Evolutionary conservation across 495 filamentous ascomycete species (phyloP).

Genomic region (Bombardia bombarda): DNA sequence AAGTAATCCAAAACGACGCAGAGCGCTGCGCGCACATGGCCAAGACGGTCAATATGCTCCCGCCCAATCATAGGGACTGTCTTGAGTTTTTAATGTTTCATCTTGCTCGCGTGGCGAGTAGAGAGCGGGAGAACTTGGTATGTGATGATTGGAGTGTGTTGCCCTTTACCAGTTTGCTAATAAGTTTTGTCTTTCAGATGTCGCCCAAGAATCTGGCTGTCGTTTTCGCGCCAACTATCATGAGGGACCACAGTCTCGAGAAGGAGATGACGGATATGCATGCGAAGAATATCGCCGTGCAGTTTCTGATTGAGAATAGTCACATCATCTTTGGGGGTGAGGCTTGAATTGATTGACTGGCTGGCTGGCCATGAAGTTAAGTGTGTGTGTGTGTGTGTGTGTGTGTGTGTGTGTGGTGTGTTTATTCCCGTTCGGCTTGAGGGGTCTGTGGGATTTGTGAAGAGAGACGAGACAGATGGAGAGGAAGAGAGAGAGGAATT

Average conservation of each 20-base stretch:
- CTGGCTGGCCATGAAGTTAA: too few species aligned
- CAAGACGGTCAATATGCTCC: conserved; percentile 65
- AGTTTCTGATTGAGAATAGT: conserved; percentile 83
- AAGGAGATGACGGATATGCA: conserved; percentile 96
- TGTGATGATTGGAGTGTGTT: conserved; percentile 11
- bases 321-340: conserved; percentile 59
- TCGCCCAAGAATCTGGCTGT: conserved; percentile 90
- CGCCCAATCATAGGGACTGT: conserved; percentile 73
- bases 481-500: too few species aligned
- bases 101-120: conserved; percentile 75
- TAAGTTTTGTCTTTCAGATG: conserved; percentile 49
- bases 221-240: conserved; percentile 96
- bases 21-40: conserved; percentile 62
- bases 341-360: conserved; percentile 2
- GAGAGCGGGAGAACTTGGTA: conserved; percentile 72
- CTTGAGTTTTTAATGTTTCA: conserved; percentile 95
- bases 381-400: too few species aligned
- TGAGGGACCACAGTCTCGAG: conserved; percentile 80
- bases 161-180: conserved; percentile 9
- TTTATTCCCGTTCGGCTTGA: background rate
- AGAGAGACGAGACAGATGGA: background rate
- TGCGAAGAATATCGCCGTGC: conserved; percentile 80
- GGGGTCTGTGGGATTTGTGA: background rate
- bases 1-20: conserved; percentile 43
- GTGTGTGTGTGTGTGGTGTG: background rate